phyloP scores from a whole-genome alignment of 139 green algal genomes.

The Chlamydomonas asymmetrica region DNA sequence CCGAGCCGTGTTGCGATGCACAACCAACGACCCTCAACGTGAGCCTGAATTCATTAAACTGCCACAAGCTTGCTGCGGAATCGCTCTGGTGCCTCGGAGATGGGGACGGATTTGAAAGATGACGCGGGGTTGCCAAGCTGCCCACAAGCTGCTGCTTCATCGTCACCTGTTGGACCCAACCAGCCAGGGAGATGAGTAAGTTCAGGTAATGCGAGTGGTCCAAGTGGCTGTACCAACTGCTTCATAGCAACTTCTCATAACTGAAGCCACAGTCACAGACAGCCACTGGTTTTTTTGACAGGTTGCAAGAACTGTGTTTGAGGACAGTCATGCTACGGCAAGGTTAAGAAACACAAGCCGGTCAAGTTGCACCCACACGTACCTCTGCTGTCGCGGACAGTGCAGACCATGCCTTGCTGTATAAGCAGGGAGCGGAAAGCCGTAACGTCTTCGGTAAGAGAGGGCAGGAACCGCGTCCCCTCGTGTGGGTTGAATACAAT shows the following conservation, averaged over 20 bases:
- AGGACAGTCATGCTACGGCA: neutral
- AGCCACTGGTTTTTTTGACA: neutral
- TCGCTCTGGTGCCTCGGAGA: slow-evolving; percentile 26
- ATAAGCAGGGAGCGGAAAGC: slow-evolving; percentile 62
- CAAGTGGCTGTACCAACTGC: neutral
- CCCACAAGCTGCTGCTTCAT: slow-evolving; percentile 87
- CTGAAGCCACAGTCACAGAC: neutral
- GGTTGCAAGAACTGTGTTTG: neutral
- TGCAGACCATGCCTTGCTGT: slow-evolving; percentile 71
- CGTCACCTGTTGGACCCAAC: slow-evolving; percentile 63
- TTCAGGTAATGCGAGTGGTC: neutral
- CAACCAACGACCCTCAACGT: too few relatives aligned
- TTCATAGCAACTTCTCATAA: neutral
- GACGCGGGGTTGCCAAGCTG: slow-evolving; percentile 66
- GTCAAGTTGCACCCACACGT: slow-evolving; percentile 80
- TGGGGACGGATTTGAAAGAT: slow-evolving; percentile 14
- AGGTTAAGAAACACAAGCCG: neutral
- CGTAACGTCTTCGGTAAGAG: slow-evolving; percentile 39
- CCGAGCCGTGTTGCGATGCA: too few relatives aligned
- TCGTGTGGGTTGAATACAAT: slow-evolving; percentile 78
- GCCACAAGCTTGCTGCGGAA: too few relatives aligned
- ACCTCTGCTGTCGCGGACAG: slow-evolving; percentile 69
- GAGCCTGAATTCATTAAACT: too few relatives aligned
- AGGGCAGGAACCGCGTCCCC: slow-evolving; percentile 61
- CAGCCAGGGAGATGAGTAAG: neutral